Conservation (phyloP, 441 rosid species). For the Pelargonium cotyledonis region DNA sequence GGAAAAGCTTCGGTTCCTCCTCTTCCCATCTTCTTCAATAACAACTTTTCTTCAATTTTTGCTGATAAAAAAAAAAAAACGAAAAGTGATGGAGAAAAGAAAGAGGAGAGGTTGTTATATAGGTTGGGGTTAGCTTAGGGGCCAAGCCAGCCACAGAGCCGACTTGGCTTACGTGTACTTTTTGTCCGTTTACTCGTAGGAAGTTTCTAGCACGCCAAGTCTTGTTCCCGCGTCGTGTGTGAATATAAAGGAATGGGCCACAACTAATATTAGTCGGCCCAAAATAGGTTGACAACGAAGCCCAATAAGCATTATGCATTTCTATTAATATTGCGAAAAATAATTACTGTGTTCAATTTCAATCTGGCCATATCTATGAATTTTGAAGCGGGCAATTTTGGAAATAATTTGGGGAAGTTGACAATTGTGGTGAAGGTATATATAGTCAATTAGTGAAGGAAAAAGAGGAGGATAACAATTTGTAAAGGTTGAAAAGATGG, state of each 20-base stretch:
- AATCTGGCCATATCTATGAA: too few species aligned
- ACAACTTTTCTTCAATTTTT: too few species aligned
- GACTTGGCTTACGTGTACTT: not conserved
- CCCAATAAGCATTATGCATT: not conserved
- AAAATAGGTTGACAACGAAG: not conserved
- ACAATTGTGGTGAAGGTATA: too few species aligned
- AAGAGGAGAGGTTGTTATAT: not conserved
- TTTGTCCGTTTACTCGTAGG: not conserved
- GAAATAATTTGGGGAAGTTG: too few species aligned
- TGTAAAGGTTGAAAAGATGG: too few species aligned
- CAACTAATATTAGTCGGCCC: not conserved
- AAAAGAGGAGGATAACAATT: too few species aligned
- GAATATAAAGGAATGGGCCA: not conserved
- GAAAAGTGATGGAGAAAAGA: not conserved
- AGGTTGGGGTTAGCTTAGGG: not conserved
- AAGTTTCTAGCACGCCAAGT: not conserved
- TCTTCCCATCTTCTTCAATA: slow-evolving; percentile 22
- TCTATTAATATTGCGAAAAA: too few species aligned
- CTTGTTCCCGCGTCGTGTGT: not conserved
- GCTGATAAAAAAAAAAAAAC: not conserved
- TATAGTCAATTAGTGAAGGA: too few species aligned
- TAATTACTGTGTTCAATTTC: too few species aligned
- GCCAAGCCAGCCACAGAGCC: not conserved
- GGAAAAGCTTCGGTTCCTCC: slow-evolving; percentile 75
- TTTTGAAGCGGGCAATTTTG: too few species aligned